Evolutionary conservation across 2,329 filamentous ascomycete genomes (phyloP), one percentile per base, ranked within the genome.

Genomic region (Fusarium falciforme): DNA sequence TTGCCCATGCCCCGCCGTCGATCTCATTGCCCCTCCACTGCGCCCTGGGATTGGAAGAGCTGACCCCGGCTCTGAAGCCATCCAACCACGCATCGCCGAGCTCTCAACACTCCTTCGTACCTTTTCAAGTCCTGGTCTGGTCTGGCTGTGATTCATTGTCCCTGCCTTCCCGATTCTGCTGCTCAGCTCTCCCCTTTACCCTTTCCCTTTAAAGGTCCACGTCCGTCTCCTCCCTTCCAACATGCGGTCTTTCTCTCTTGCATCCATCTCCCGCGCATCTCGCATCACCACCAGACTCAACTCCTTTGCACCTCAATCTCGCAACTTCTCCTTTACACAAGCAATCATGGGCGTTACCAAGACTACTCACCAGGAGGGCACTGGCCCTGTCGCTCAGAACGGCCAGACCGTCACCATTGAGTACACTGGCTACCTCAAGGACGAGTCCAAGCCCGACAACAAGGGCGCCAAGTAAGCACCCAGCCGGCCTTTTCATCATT

Each of bases 371-470:
- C 80, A 84, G 38, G 83, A 89, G 72, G 95, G 96, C 79, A 88
- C 88, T 79, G 87, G 88, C 66, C 82, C 90, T 78, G 86, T 84
- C 74, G 93, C 96, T 67, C 80, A 84, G 75, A 79, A 80, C 17
- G 93, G 94, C 75, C 91, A 98, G 82, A 90, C 85, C 29, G 94
- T 98, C 80, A 90, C 89, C 80, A 97, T 98, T 81, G 91, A 96
- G 85, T 98, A 98, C 89, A 96, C 93, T 47, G 96, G 96, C 79
- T 98, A 87, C 85, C 88, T 98, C 73, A 93, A 93, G 84, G 92
- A 97, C 80, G 80, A 86, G 25, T 84, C 80, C 73, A 84, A 90
- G 82, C 83, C 88, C 20, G 87, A 90, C 67, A 87, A 89, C 79
- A 90, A 93, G 88, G 95, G 95, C 79, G 84, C 83, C 29, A 81